A percentile compares a stretch with the other conserved stretches of the same genome.
These are phyloP conservation scores for Fusarium graminum DNA, from an alignment of 2,329 filamentous ascomycete species.

Conservation along the genomic window DNA sequence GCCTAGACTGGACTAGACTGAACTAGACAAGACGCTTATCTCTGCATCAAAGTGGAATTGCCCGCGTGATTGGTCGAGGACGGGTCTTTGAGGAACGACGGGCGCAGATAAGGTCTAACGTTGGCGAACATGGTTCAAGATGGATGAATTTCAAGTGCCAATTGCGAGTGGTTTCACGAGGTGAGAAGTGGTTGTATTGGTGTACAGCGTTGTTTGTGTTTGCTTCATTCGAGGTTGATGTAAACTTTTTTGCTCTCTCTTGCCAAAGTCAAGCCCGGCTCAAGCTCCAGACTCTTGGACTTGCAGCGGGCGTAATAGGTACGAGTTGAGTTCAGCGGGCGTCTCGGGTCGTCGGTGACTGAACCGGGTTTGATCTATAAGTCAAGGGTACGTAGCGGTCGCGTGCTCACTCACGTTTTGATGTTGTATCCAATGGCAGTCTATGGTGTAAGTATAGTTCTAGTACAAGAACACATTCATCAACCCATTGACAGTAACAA, in stretches of 20 bases:
- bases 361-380: slow-evolving; percentile 19
- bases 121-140: slow-evolving; percentile 10
- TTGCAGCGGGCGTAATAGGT: slow-evolving; percentile 35
- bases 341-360: slow-evolving; percentile 35
- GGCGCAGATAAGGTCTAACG: slow-evolving; percentile 39
- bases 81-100: slow-evolving; percentile 9
- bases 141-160: not conserved
- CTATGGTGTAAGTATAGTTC: not conserved
- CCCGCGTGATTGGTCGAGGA: slow-evolving; percentile 39
- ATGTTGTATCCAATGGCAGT: slow-evolving; percentile 10
- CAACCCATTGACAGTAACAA: not conserved
- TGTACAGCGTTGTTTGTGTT: not conserved
- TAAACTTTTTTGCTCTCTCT: not conserved
- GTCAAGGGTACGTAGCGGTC: slow-evolving; percentile 15
- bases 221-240: slow-evolving; percentile 5
- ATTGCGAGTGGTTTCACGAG: not conserved
- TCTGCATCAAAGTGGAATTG: slow-evolving; percentile 32
- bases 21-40: slow-evolving; percentile 36
- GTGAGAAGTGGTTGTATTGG: slow-evolving; percentile 2
- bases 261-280: too few species aligned
- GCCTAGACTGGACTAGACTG: slow-evolving; percentile 9
- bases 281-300: not conserved
- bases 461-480: not conserved
- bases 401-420: slow-evolving; percentile 38
- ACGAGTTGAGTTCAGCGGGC: slow-evolving; percentile 30